Conservation (phyloP, 2,329 filamentous ascomycete species). For the Fusarium sp. region DNA sequence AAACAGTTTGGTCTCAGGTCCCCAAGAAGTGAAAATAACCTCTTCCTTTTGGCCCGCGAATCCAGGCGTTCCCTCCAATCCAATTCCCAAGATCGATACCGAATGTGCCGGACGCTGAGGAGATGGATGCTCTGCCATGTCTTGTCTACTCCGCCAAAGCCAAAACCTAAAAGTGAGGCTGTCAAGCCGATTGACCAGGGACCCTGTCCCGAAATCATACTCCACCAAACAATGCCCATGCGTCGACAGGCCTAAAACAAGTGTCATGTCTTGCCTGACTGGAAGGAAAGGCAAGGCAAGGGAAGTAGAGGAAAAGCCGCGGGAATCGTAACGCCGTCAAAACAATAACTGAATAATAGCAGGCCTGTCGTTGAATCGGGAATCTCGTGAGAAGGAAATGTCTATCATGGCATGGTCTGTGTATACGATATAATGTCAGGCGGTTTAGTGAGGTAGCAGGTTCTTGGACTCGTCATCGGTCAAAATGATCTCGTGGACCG, state of each 20-base stretch:
- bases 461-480: constrained; percentile 79
- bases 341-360: constrained; percentile 19
- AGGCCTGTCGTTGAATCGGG: constrained; percentile 30
- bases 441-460: constrained; percentile 71
- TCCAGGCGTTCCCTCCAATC: constrained; percentile 26
- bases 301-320: neutral
- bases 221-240: constrained; percentile 38
- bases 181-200: constrained; percentile 39
- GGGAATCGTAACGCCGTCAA: constrained; percentile 36
- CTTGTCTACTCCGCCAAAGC: constrained; percentile 43
- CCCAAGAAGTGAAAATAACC: constrained; percentile 9
- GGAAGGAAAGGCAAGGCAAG: constrained; percentile 2
- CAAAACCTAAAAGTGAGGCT: constrained; percentile 41
- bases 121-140: constrained; percentile 41
- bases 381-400: constrained; percentile 44
- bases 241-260: constrained; percentile 24
- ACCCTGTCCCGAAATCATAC: constrained; percentile 38
- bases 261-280: constrained; percentile 18
- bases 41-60: constrained; percentile 20
- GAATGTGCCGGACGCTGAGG: constrained; percentile 27
- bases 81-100: constrained; percentile 28
- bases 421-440: constrained; percentile 26
- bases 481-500: constrained; percentile 80
- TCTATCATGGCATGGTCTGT: constrained; percentile 40
- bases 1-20: constrained; percentile 18